Conservation (phyloP, 805 yeast species). For the Blastobotrys americana region DNA sequence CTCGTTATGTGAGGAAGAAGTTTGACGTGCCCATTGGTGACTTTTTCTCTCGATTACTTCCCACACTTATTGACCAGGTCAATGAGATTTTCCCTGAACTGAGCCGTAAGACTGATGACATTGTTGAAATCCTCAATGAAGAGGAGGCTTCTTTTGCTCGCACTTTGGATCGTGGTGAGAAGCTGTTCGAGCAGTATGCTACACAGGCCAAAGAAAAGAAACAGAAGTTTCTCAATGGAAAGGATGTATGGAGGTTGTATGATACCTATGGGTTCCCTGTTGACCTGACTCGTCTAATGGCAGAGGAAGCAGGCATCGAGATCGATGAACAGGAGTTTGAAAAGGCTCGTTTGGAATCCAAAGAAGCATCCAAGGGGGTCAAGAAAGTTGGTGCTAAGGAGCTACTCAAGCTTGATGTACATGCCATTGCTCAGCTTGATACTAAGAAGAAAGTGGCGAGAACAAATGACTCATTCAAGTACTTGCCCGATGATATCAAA, state of each 20-base stretch:
- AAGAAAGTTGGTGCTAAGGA: conserved; percentile 52
- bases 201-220: conserved; percentile 68
- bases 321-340: conserved; percentile 92
- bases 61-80: conserved; percentile 86
- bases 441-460: conserved; percentile 52
- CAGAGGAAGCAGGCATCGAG: conserved; percentile 90
- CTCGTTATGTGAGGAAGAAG: conserved; percentile 93
- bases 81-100: conserved; percentile 89
- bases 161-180: conserved; percentile 97
- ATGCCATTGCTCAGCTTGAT: conserved; percentile 67
- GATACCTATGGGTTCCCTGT: conserved; percentile 99
- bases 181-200: conserved; percentile 89
- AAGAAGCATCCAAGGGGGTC: conserved; percentile 91
- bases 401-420: conserved; percentile 81
- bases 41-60: conserved; percentile 87
- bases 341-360: conserved; percentile 77
- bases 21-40: conserved; percentile 92
- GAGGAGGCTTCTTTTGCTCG: conserved; percentile 94
- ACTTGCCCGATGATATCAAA: conserved; percentile 57
- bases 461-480: conserved; percentile 80
- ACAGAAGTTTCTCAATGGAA: conserved; percentile 74
- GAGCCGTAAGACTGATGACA: conserved; percentile 56
- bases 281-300: conserved; percentile 96
- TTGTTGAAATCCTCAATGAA: conserved; percentile 87
- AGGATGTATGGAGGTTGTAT: conserved; percentile 96